Conservation (phyloP, 345 rosid genomes). For the rapeseed (Brassica napus) region Da-Ae NC_063438.1:13725001-13725500, state of each 20-base stretch:
- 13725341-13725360: conserved; percentile 99
- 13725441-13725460: conserved; percentile 54
- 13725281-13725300: conserved; percentile 98
- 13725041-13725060: conserved; percentile 82
- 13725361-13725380: conserved; percentile 63
- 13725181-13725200: conserved; percentile 54
- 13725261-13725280: conserved; percentile 54
- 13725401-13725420: conserved; percentile 55
- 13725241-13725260: conserved; percentile 50
- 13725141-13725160: conserved; percentile 92
- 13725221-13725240: conserved; percentile 81
- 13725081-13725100: conserved; percentile 73
- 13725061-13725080: conserved; percentile 93
- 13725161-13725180: conserved; percentile 83
- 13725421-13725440: conserved; percentile 51
- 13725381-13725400: conserved; percentile 92
- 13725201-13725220: conserved; percentile 44
- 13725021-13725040: conserved; percentile 76
- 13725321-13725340: conserved; percentile 99
- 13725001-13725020: conserved; percentile 66
- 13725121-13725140: conserved; percentile 81
- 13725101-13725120: conserved; percentile 84
- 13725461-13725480: conserved; percentile 70
- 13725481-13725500: conserved; percentile 67
- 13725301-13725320: conserved; percentile 96